A percentile compares a stretch with the other conserved stretches of the same genome.
Evolutionary conservation across 495 filamentous ascomycete genomes (phyloP).

Genomic region (Penicillium paradoxum): DNA sequence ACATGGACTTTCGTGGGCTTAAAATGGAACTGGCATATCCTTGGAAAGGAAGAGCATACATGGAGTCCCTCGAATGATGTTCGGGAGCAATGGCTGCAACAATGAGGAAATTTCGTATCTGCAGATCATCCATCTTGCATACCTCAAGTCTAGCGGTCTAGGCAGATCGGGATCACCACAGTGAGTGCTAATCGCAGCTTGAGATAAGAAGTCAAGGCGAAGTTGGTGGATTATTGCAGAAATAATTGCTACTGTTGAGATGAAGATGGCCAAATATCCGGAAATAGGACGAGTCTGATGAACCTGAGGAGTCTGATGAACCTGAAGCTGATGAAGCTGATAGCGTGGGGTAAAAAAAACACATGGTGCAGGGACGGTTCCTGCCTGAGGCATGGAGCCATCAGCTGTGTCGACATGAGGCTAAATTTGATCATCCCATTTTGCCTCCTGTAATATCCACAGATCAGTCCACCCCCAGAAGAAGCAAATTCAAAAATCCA

Average conservation of each 20-base stretch:
- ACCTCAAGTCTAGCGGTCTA: not conserved
- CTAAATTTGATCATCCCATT: not conserved
- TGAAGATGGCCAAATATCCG: not conserved
- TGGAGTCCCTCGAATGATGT: not conserved
- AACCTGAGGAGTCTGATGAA: too few species aligned
- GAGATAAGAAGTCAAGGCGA: not conserved
- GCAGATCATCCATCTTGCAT: slow-evolving; percentile 3
- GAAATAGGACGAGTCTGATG: too few species aligned
- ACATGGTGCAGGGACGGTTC: not conserved
- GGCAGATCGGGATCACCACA: not conserved
- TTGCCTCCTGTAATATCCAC: not conserved
- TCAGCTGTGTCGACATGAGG: not conserved
- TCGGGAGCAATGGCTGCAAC: not conserved
- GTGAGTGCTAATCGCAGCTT: not conserved
- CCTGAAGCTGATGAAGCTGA: not conserved
- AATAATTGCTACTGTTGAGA: too few species aligned
- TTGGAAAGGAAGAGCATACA: too few species aligned
- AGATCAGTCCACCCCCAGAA: not conserved
- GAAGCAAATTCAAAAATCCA: not conserved
- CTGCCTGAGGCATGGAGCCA: not conserved
- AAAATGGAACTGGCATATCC: too few species aligned
- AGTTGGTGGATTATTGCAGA: too few species aligned
- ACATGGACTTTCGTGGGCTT: too few species aligned
- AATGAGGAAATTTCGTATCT: not conserved
- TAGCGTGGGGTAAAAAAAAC: slow-evolving; percentile 5